Evolutionary conservation across 176 grass and related monocot species (phyloP).

Genomic region (Eleusine indica): DNA sequence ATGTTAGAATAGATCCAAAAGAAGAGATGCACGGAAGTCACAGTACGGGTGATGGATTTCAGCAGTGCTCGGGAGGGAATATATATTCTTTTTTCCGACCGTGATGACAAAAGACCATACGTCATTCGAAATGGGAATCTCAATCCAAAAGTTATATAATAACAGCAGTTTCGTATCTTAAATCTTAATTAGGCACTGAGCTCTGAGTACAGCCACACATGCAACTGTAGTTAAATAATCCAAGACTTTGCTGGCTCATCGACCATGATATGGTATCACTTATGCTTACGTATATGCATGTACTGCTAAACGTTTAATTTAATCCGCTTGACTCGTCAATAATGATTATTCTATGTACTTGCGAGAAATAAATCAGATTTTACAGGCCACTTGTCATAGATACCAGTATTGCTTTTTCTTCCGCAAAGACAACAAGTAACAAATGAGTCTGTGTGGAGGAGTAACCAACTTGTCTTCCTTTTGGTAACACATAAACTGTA

Average conservation of each 20-base stretch:
- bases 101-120: neutral
- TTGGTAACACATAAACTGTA: too few species aligned
- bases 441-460: neutral
- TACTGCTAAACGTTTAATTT: neutral
- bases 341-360: neutral
- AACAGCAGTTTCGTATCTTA: neutral
- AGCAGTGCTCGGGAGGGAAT: neutral
- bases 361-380: neutral
- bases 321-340: neutral
- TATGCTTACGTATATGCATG: neutral
- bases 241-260: neutral
- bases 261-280: neutral
- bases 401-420: too few species aligned
- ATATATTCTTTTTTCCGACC: neutral
- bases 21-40: neutral
- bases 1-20: neutral
- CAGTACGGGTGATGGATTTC: neutral
- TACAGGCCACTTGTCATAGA: neutral
- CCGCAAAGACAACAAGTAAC: neutral
- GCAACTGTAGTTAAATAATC: neutral
- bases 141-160: neutral
- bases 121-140: neutral
- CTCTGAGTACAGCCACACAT: neutral
- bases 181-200: conserved; percentile 1
- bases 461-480: neutral